Conservation (phyloP, 78 protist genomes). For the Acrasis kona region DNA sequence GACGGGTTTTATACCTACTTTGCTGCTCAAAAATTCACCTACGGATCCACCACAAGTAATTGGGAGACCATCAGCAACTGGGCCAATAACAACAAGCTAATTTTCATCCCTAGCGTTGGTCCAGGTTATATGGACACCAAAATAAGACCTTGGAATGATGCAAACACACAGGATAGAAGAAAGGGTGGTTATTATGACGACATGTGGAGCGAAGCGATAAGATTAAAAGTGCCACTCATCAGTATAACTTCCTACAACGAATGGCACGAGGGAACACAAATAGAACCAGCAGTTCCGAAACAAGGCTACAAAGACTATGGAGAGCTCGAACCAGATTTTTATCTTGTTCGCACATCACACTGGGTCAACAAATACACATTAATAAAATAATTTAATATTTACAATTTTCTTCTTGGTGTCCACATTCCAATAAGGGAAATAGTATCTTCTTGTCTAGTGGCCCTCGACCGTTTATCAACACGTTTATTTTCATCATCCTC, state of each 20-base stretch:
- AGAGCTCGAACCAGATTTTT: too few species aligned
- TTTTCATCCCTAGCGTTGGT: conserved; percentile 33
- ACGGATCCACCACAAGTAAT: conserved; percentile 28
- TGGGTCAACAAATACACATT: too few species aligned
- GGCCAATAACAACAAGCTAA: neutral
- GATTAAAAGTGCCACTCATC: neutral
- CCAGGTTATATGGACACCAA: conserved; percentile 45
- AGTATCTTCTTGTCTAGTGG: too few species aligned
- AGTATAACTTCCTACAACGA: conserved; percentile 39
- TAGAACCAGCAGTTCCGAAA: conserved; percentile 21
- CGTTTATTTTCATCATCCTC: too few species aligned
- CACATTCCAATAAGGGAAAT: too few species aligned
- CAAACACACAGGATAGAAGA: neutral
- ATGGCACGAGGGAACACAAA: conserved; percentile 56
- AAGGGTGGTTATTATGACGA: conserved; percentile 22
- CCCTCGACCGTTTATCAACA: too few species aligned
- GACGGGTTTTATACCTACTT: conserved; percentile 52
- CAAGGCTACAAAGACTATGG: too few species aligned
- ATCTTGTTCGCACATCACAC: too few species aligned
- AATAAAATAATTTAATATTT: too few species aligned
- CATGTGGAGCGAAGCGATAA: neutral
- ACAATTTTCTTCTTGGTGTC: too few species aligned
- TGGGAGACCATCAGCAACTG: neutral
- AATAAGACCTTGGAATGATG: conserved; percentile 46
- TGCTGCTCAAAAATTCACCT: conserved; percentile 34